Conservation (phyloP, 257 asterid species). For the Agastache rugosa region DNA sequence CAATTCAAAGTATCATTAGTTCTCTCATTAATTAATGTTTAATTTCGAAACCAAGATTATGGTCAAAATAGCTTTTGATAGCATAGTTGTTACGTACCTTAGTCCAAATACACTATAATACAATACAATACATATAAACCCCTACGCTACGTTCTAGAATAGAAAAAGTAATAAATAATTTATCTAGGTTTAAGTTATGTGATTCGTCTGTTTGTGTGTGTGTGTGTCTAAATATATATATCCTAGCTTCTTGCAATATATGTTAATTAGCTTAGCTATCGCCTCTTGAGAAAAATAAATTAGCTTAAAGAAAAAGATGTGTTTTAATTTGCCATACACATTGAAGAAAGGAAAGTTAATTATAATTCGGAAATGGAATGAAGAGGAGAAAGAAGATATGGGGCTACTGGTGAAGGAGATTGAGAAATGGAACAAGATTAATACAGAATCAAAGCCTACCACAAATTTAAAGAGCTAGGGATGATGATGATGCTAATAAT, state of each 20-base stretch:
- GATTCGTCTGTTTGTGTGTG: not conserved
- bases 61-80: slow-evolving; percentile 33
- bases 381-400: slow-evolving; percentile 34
- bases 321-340: slow-evolving; percentile 48
- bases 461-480: not conserved
- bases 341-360: slow-evolving; percentile 47
- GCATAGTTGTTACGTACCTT: slow-evolving; percentile 23
- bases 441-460: not conserved
- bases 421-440: slow-evolving; percentile 34
- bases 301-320: slow-evolving; percentile 37
- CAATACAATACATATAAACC: not conserved
- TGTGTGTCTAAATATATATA: not conserved
- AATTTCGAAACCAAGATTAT: slow-evolving; percentile 32
- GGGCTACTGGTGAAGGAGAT: slow-evolving; percentile 41
- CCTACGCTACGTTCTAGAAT: slow-evolving; percentile 31
- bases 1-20: too few species aligned
- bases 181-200: not conserved
- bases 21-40: not conserved
- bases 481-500: not conserved
- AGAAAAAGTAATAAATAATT: not conserved
- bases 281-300: not conserved
- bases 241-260: not conserved
- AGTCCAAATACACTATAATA: not conserved
- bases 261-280: not conserved
- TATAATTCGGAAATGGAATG: slow-evolving; percentile 28